These are phyloP conservation scores for Dothistroma pini DNA, from an alignment of 2,329 filamentous ascomycete species.

Conservation along the genomic window DNA sequence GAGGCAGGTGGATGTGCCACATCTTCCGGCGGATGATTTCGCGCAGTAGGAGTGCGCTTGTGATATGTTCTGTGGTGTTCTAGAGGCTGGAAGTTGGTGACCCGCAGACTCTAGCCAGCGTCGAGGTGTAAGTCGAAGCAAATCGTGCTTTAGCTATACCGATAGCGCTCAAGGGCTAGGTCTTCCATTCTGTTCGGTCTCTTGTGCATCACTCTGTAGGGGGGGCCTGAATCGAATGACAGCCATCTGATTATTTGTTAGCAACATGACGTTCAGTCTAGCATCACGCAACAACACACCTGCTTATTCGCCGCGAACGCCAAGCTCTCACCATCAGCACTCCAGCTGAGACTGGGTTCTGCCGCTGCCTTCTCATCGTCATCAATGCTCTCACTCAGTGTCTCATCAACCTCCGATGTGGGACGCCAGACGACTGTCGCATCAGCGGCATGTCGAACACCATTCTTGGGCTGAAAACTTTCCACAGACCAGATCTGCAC, in stretches of 20 bases:
- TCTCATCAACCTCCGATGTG: slow-evolving; percentile 11
- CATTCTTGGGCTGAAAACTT: slow-evolving; percentile 20
- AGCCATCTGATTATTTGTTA: slow-evolving; percentile 15
- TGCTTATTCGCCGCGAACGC: slow-evolving; percentile 43
- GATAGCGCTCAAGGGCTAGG: slow-evolving; percentile 5
- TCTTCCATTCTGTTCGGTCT: slow-evolving; percentile 6
- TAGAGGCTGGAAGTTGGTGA: background rate
- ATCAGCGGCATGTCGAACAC: slow-evolving; percentile 14
- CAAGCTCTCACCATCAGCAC: slow-evolving; percentile 52
- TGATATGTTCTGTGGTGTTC: background rate
- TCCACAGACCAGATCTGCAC: slow-evolving; percentile 44
- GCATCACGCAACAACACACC: slow-evolving; percentile 36
- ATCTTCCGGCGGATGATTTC: background rate
- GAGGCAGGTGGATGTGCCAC: slow-evolving; percentile 10
- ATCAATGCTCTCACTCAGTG: slow-evolving; percentile 16
- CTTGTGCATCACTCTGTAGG: slow-evolving; percentile 3
- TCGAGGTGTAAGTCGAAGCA: too few species aligned
- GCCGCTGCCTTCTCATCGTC: slow-evolving; percentile 20
- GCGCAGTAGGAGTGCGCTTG: background rate
- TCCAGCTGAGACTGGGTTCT: slow-evolving; percentile 47
- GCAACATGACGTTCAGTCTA: background rate
- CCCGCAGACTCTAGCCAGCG: too few species aligned
- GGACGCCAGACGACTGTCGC: slow-evolving; percentile 30
- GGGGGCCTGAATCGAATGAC: slow-evolving; percentile 22
- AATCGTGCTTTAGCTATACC: background rate